Percentiles rank a stretch among this genome's conserved stretches.
These are phyloP conservation scores for Eudorina sp. DNA, from an alignment of 139 green algal genomes.

Conservation along the genomic window DNA sequence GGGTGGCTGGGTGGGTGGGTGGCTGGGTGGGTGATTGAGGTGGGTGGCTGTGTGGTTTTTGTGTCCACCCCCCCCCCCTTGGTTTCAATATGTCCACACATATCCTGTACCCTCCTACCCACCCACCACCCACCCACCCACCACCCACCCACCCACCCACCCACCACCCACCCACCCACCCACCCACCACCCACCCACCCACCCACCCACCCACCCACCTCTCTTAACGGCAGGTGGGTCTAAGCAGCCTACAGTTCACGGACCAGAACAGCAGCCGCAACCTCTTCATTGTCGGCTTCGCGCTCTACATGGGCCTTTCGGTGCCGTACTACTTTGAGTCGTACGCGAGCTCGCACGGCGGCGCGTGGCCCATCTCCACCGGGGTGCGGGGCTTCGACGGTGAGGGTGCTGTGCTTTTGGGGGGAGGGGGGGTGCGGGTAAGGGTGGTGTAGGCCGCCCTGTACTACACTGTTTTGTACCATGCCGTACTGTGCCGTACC, in stretches of 20 bases:
- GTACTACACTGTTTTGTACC: no score
- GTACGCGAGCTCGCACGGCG: constrained; percentile 58
- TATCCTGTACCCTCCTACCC: no score
- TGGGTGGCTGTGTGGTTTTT: no score
- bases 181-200: no score
- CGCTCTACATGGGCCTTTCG: constrained; percentile 71
- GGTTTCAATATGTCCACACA: neutral
- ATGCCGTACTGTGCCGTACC: no score
- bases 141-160: no score
- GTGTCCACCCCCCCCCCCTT: no score
- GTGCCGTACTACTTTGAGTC: constrained; percentile 72
- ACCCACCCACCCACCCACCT: neutral
- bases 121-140: no score
- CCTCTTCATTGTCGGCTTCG: constrained; percentile 77
- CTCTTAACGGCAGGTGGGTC: constrained; percentile 49
- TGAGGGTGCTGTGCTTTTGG: neutral
- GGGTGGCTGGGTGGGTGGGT: neutral
- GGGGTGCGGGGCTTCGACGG: constrained; percentile 59
- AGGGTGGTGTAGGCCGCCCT: no score
- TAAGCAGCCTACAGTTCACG: constrained; percentile 68
- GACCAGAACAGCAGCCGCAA: constrained; percentile 71
- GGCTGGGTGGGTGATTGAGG: neutral
- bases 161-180: no score
- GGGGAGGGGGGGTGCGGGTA: no score
- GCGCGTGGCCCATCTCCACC: constrained; percentile 65